phyloP scores from a whole-genome alignment of 148 eudicot genomes.

The Rhododendron simsii region DNA sequence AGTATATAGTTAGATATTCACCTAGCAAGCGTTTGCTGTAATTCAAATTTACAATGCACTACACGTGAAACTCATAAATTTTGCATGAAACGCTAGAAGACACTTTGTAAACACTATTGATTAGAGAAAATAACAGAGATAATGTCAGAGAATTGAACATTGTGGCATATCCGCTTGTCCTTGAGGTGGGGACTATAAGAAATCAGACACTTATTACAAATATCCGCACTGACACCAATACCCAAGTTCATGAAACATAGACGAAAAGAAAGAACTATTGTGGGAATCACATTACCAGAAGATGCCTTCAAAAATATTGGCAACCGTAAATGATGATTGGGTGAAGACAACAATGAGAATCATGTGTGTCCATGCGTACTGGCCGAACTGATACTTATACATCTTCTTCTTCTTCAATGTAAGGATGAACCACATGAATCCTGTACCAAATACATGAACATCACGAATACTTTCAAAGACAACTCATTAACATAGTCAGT shows the following conservation, averaged over 20 bases:
- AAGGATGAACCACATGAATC: slow-evolving; percentile 96
- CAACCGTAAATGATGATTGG: slow-evolving; percentile 90
- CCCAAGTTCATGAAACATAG: not conserved
- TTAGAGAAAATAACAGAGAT: not conserved
- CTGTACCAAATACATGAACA: slow-evolving; percentile 32
- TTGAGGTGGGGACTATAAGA: not conserved
- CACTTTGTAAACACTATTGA: not conserved
- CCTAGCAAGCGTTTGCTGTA: too few species aligned
- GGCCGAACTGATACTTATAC: slow-evolving; percentile 99
- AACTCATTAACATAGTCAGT: not conserved
- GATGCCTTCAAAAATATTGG: slow-evolving; percentile 94
- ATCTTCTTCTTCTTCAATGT: slow-evolving; percentile 79
- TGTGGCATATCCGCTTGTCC: not conserved
- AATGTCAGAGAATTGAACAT: not conserved
- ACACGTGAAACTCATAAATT: not conserved
- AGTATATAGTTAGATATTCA: too few species aligned
- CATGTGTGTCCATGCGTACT: slow-evolving; percentile 99
- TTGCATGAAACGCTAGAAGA: not conserved
- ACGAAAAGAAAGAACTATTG: not conserved
- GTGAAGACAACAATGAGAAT: slow-evolving; percentile 92
- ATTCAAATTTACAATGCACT: not conserved
- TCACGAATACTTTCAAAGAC: not conserved
- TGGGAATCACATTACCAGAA: slow-evolving; percentile 56
- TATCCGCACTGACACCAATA: too few species aligned
- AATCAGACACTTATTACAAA: not conserved